A percentile compares a stretch with the other conserved stretches of the same genome.
phyloP scores from a whole-genome alignment of 2,329 filamentous ascomycete species.

The Exophiala viscosa region DNA sequence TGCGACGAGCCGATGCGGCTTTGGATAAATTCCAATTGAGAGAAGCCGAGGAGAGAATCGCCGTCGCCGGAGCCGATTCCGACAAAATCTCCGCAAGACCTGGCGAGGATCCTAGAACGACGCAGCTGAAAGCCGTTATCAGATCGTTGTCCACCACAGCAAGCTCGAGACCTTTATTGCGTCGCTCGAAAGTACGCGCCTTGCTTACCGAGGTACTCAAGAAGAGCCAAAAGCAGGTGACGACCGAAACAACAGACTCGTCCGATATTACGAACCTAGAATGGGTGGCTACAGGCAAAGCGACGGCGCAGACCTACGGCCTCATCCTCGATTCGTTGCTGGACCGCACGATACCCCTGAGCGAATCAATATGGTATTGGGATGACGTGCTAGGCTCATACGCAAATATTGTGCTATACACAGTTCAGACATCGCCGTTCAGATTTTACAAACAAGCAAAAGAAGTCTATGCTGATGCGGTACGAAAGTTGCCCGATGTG shows the following conservation, averaged over 20 bases:
- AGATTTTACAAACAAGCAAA: slow-evolving; percentile 68
- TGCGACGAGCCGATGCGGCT: slow-evolving; percentile 55
- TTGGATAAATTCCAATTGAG: slow-evolving; percentile 56
- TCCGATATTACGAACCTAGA: slow-evolving; percentile 65
- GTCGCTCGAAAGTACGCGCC: slow-evolving; percentile 56
- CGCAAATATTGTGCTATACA: slow-evolving; percentile 74
- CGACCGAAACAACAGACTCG: slow-evolving; percentile 30
- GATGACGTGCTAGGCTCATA: slow-evolving; percentile 79
- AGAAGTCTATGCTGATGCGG: slow-evolving; percentile 57
- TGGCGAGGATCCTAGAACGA: slow-evolving; percentile 29
- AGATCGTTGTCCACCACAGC: slow-evolving; percentile 68
- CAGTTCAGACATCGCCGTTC: slow-evolving; percentile 77
- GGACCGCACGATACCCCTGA: slow-evolving; percentile 52
- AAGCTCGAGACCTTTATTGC: slow-evolving; percentile 60
- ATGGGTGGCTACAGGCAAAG: slow-evolving; percentile 88
- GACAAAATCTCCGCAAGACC: slow-evolving; percentile 12
- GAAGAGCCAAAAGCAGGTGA: slow-evolving; percentile 29
- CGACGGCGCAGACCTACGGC: slow-evolving; percentile 85
- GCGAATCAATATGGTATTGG: slow-evolving; percentile 93
- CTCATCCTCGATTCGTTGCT: slow-evolving; percentile 27
- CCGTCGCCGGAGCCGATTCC: slow-evolving; percentile 5
- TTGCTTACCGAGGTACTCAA: slow-evolving; percentile 59
- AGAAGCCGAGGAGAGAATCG: slow-evolving; percentile 22
- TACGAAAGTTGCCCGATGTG: slow-evolving; percentile 27
- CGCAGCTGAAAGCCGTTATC: slow-evolving; percentile 61